Evolutionary conservation across 768 basidiomycete genomes (phyloP).

Genomic region (Mycena galopus): DNA sequence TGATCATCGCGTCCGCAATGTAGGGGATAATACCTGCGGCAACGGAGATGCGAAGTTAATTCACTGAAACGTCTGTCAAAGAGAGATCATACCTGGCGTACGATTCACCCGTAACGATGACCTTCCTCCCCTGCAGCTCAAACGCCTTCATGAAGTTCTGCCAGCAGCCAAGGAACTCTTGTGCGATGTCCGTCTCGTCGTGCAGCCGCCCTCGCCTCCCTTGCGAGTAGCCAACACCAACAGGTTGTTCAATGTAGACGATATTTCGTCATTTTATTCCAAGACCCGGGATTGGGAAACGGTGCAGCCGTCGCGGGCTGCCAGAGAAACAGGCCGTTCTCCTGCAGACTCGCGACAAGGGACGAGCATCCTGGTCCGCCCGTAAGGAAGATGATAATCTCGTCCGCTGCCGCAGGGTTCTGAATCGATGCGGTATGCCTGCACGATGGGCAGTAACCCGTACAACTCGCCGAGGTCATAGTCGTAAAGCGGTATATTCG

Average conservation of each 20-base stretch:
- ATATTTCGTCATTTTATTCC: constrained; percentile 6
- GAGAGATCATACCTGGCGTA: constrained; percentile 6
- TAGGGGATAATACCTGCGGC: constrained; percentile 9
- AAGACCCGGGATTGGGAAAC: background rate
- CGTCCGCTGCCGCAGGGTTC: background rate
- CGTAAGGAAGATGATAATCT: background rate
- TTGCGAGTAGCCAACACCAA: constrained; percentile 6
- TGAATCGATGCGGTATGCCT: constrained; percentile 10
- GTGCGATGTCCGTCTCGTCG: background rate
- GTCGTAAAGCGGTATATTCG: background rate
- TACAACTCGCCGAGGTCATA: constrained; percentile 8
- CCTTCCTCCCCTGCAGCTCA: background rate
- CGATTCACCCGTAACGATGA: constrained; percentile 8
- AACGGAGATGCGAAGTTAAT: no score
- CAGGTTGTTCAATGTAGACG: constrained; percentile 6
- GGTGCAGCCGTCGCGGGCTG: background rate
- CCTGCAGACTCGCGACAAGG: background rate
- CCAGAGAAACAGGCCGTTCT: background rate
- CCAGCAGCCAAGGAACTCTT: constrained; percentile 14
- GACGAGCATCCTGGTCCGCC: background rate
- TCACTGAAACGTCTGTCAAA: no score
- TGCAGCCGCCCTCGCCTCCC: background rate
- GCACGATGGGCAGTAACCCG: background rate
- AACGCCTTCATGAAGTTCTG: constrained; percentile 16
- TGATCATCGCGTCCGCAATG: constrained; percentile 17